Evolutionary conservation across 2,329 filamentous ascomycete species (phyloP).

Genomic region (Metarhizium humberi): DNA sequence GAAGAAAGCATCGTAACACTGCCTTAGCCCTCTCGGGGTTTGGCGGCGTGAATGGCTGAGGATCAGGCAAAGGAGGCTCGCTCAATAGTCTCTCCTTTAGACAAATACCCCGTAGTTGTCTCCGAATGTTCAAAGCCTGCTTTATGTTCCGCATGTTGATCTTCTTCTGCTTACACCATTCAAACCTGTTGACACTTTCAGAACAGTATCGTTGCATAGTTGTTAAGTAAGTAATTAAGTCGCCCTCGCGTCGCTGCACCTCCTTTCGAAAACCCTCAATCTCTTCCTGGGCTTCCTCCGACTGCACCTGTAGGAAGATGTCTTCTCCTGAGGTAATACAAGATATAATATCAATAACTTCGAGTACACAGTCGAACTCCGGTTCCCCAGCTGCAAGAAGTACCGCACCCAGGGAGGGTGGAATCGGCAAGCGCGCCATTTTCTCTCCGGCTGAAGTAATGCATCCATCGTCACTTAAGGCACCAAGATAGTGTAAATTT

Average conservation of each 20-base stretch:
- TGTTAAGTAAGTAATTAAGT: slow-evolving; percentile 55
- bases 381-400: slow-evolving; percentile 68
- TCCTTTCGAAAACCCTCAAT: slow-evolving; percentile 45
- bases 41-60: slow-evolving; percentile 45
- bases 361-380: slow-evolving; percentile 63
- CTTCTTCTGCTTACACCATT: slow-evolving; percentile 49
- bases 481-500: slow-evolving; percentile 70
- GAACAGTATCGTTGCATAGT: slow-evolving; percentile 53
- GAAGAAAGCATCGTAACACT: slow-evolving; percentile 52
- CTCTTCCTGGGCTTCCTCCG: slow-evolving; percentile 46
- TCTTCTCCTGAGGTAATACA: slow-evolving; percentile 55
- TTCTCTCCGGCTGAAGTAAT: slow-evolving; percentile 67
- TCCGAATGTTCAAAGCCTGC: slow-evolving; percentile 52
- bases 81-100: slow-evolving; percentile 39
- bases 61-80: slow-evolving; percentile 37
- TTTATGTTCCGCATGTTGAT: slow-evolving; percentile 53
- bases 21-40: slow-evolving; percentile 43
- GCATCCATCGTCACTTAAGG: slow-evolving; percentile 59
- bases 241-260: slow-evolving; percentile 51
- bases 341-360: slow-evolving; percentile 76
- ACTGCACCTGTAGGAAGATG: slow-evolving; percentile 50
- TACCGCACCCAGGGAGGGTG: slow-evolving; percentile 71
- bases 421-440: slow-evolving; percentile 76
- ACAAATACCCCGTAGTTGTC: slow-evolving; percentile 50
- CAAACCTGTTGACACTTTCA: slow-evolving; percentile 43